Base-by-base conservation (phyloP, 2,329 filamentous ascomycete species). In the Xylariaceae sp. region DNA sequence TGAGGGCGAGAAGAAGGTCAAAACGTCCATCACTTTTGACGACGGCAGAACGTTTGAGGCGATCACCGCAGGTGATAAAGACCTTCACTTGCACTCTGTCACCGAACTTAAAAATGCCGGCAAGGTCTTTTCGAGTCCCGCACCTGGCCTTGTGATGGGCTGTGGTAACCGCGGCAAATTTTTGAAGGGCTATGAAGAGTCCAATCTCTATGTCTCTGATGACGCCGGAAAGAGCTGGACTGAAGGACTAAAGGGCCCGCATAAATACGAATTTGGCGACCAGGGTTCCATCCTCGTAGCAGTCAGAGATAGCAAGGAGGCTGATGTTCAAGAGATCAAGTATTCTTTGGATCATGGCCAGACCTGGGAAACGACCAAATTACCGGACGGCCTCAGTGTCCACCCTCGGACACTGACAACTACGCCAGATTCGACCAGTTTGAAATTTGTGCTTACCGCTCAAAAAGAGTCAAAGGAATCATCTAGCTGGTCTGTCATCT, bases 181-280 rank as follows among this genome's bases (percentile, higher is more conserved):
- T 50, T 78, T 99, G 5, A 80, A 84, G 57, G 72, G 77, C 5
- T 92, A 91, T 66, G 75, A 76, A 3, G 82, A 96, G 7, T 86
- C 90, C 9, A 83, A 89, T 68, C 80, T 96, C 1, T 97, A 85
- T 67, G 84, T 97, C 30, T 99, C 94, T 0, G 89, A 96, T 66
- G 85, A 97, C 71, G 92, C 91, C 26, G 94, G 94, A 41, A 73
- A 89, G 57, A 91, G 85, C 1, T 99, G 95, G 94, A 82, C 77
- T 39, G 76, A 85, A 67, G 81, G 85, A 0, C 78, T 89, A 4
- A 77, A 91, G 12, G 89, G 89, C 26, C 88, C 91, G 9, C 91
- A 97, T 73, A 94, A 95, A 70, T 99, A 95, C 71, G 91, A 96
- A 67, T 95, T 97, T 69, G 94, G 94, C 51, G 92, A 96, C 64